Percentiles rank a stretch among this genome's conserved stretches.
phyloP scores from a whole-genome alignment of 2,329 filamentous ascomycete species.

The Metarhizium rileyi region DNA sequence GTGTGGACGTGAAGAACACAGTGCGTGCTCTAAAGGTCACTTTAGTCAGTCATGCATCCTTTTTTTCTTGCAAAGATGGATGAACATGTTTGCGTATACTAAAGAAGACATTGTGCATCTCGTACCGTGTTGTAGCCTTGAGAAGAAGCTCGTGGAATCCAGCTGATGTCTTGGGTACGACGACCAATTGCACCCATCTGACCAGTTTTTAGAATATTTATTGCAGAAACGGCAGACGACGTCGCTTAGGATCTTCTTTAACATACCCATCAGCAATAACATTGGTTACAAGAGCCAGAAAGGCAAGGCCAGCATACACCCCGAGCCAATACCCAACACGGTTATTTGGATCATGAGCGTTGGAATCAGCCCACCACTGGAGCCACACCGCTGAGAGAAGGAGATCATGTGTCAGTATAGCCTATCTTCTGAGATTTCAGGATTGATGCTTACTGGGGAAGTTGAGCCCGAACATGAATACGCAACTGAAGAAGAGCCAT shows the following conservation, averaged over 20 bases:
- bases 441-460: constrained; percentile 13
- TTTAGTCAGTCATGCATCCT: no score
- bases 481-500: constrained; percentile 9
- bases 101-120: background rate
- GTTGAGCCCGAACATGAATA: constrained; percentile 12
- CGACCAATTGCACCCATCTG: constrained; percentile 13
- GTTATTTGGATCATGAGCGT: constrained; percentile 10
- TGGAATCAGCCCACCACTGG: constrained; percentile 16
- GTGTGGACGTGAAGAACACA: constrained; percentile 25
- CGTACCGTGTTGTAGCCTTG: constrained; percentile 19
- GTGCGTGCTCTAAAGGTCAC: constrained; percentile 14
- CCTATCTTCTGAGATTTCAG: no score
- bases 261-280: constrained; percentile 10
- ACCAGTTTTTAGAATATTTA: background rate
- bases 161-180: constrained; percentile 18
- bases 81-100: background rate
- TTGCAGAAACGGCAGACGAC: background rate
- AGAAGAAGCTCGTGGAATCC: constrained; percentile 15
- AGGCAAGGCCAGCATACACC: constrained; percentile 11
- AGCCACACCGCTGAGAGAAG: constrained; percentile 16
- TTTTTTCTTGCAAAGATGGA: no score
- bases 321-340: constrained; percentile 14
- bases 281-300: constrained; percentile 10
- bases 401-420: no score
- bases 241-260: no score